Evolutionary conservation across 2,329 filamentous ascomycete species (phyloP).

Genomic region (Colletotrichum acutatum): DNA sequence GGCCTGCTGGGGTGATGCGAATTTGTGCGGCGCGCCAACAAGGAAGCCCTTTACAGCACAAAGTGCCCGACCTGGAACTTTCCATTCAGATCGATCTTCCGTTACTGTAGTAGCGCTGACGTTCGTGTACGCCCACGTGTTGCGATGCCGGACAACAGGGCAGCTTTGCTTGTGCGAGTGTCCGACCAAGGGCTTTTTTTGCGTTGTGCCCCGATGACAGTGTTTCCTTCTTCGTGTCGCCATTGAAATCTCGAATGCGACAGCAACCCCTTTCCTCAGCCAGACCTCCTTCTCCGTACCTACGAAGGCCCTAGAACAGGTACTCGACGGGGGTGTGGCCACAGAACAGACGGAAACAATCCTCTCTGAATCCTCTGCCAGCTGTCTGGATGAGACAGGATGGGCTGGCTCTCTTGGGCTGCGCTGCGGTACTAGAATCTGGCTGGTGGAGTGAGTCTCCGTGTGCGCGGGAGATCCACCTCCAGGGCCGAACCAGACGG

Average conservation of each 20-base stretch:
- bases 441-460: conserved; percentile 8
- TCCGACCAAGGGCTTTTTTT: neutral
- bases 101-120: neutral
- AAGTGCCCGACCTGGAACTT: neutral
- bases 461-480: conserved; percentile 27
- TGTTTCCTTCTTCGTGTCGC: neutral
- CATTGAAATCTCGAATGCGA: neutral
- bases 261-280: neutral
- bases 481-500: conserved; percentile 24
- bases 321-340: conserved; percentile 2
- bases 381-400: conserved; percentile 14
- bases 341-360: neutral
- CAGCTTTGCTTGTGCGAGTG: neutral
- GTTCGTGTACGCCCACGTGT: neutral
- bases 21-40: conserved; percentile 2
- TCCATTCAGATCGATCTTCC: neutral
- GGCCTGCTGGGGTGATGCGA: neutral
- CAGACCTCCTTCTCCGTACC: neutral
- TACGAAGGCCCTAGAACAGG: neutral
- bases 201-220: neutral
- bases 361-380: conserved; percentile 1
- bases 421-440: neutral
- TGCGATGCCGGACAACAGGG: neutral
- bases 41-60: neutral
- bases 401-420: conserved; percentile 18